phyloP scores from a whole-genome alignment of 148 eudicot genomes.

The Salicornia ramosissima region DNA sequence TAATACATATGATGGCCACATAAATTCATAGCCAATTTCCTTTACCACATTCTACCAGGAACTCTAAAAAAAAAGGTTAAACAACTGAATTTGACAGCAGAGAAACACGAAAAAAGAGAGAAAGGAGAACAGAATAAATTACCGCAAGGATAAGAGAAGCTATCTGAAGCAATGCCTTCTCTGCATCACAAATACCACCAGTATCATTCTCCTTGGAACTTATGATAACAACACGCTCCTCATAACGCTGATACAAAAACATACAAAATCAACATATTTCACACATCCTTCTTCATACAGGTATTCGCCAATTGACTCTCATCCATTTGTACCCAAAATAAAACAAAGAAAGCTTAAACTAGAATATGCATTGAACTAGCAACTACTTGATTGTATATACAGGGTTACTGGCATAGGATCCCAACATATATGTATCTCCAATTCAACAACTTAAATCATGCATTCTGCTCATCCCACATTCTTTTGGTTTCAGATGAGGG shows the following conservation, averaged over 20 bases:
- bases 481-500: background rate
- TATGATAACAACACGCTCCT: constrained; percentile 86
- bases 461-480: background rate
- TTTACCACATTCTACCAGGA: background rate
- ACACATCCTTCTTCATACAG: background rate
- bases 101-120: no score
- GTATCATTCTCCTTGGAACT: constrained; percentile 65
- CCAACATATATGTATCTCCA: background rate
- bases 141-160: constrained; percentile 76
- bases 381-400: background rate
- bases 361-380: background rate
- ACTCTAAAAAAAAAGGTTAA: background rate
- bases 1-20: background rate
- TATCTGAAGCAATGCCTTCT: constrained; percentile 76
- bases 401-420: background rate
- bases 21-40: background rate
- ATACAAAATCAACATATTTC: background rate
- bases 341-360: background rate
- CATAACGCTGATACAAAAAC: constrained; percentile 58
- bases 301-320: background rate
- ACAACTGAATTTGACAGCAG: no score
- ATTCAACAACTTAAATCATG: background rate
- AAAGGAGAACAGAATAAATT: constrained; percentile 2
- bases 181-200: constrained; percentile 58
- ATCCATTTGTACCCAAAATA: background rate